phyloP scores from a whole-genome alignment of 495 filamentous ascomycete species.

The Aspergillus affinis region DNA sequence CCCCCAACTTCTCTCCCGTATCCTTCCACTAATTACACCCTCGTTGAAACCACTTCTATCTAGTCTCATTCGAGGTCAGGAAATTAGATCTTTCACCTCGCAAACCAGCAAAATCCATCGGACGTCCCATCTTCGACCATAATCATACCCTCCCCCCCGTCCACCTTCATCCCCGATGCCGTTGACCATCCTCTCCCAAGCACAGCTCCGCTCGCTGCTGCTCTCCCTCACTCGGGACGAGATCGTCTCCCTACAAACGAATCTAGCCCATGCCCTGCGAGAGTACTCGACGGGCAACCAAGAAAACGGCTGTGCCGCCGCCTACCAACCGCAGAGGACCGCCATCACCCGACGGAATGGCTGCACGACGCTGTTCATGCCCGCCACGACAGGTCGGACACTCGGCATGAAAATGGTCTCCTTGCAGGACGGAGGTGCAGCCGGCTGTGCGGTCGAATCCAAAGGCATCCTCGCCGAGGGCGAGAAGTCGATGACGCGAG shows the following conservation, averaged over 20 bases:
- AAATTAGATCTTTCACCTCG: not conserved
- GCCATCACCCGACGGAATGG: conserved; percentile 68
- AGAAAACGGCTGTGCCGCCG: conserved; percentile 55
- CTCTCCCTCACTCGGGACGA: conserved; percentile 69
- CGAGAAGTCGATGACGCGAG: conserved; percentile 15
- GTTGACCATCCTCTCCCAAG: conserved; percentile 71
- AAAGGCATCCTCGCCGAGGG: conserved; percentile 19
- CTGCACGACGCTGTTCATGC: conserved; percentile 90
- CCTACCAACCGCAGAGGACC: conserved; percentile 76
- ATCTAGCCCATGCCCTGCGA: conserved; percentile 73
- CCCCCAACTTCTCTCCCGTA: not conserved
- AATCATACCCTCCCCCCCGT: not conserved
- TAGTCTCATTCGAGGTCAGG: too few species aligned
- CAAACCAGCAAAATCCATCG: not conserved
- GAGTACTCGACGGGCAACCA: conserved; percentile 75
- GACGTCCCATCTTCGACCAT: not conserved
- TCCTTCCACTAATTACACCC: not conserved
- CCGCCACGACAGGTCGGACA: conserved; percentile 60
- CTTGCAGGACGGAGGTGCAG: conserved; percentile 35
- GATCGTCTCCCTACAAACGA: conserved; percentile 59
- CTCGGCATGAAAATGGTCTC: conserved; percentile 67
- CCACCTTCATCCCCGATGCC: conserved; percentile 54
- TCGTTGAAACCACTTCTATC: too few species aligned
- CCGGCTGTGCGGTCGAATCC: conserved; percentile 36
- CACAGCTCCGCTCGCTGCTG: conserved; percentile 69